These are phyloP conservation scores for Ilyonectria robusta DNA, from an alignment of 2,329 filamentous ascomycete genomes.

Conservation along the genomic window DNA sequence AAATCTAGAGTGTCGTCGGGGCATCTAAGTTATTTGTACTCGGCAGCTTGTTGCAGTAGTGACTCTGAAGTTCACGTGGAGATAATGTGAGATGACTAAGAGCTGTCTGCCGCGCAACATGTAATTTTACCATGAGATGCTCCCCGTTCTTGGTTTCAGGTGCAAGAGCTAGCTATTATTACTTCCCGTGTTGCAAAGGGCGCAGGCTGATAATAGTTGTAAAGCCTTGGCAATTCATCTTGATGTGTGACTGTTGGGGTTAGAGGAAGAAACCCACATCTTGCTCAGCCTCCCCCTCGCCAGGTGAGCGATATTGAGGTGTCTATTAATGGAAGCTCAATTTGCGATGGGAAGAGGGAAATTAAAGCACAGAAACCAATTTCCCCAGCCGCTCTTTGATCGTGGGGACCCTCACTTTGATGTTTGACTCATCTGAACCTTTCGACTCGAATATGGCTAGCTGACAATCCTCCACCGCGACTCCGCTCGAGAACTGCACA, in stretches of 20 bases:
- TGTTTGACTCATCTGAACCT: constrained; percentile 57
- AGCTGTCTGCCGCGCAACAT: not conserved
- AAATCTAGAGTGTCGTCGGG: not conserved
- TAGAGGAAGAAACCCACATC: not conserved
- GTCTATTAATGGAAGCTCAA: not conserved
- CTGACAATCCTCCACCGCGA: constrained; percentile 89
- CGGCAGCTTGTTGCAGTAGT: not conserved
- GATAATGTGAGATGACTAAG: constrained; percentile 23
- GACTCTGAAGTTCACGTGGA: not conserved
- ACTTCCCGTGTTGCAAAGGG: constrained; percentile 1
- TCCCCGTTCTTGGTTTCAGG: not conserved
- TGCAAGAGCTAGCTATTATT: constrained; percentile 10
- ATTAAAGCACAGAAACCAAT: constrained; percentile 3
- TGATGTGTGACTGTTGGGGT: too few relatives aligned
- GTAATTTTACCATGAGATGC: not conserved
- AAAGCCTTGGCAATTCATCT: not conserved
- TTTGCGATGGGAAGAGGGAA: not conserved
- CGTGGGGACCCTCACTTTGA: constrained; percentile 53
- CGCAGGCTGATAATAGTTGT: constrained; percentile 1
- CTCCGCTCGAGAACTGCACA: constrained; percentile 88
- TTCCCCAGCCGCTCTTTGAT: constrained; percentile 32
- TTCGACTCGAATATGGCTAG: constrained; percentile 68
- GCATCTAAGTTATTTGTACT: not conserved
- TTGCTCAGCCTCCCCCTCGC: not conserved
- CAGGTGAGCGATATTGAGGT: constrained; percentile 2